These are phyloP conservation scores for Petasospora fabianii DNA, from an alignment of 1,139 yeast species.

Conservation along the genomic window DNA sequence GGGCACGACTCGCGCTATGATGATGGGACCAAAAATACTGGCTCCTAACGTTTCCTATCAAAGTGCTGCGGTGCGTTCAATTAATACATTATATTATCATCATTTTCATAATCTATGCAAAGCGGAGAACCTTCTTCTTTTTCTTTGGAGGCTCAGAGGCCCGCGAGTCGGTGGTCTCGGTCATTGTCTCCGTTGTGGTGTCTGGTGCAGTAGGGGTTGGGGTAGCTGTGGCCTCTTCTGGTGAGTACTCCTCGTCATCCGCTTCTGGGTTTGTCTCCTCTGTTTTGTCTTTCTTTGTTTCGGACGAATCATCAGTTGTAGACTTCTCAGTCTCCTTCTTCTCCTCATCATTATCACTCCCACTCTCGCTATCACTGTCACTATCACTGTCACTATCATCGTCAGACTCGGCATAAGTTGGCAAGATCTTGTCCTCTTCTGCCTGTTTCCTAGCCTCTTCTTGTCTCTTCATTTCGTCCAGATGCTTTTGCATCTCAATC, in stretches of 20 bases:
- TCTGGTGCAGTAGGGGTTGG: not conserved
- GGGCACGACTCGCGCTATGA: no score
- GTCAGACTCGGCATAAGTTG: conserved; percentile 23
- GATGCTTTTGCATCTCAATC: conserved; percentile 15
- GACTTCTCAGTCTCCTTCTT: not conserved
- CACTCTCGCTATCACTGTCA: conserved; percentile 8
- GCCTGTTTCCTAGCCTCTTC: conserved; percentile 16
- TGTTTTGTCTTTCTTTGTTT: not conserved
- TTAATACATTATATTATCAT: no score
- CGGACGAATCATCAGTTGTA: not conserved
- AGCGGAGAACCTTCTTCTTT: conserved; percentile 4
- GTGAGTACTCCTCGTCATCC: not conserved
- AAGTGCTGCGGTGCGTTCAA: no score
- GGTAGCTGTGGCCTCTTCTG: not conserved
- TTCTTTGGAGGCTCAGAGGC: not conserved
- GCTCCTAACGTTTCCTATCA: no score
- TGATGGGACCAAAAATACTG: no score
- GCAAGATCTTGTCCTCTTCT: conserved; percentile 21
- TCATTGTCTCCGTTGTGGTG: not conserved
- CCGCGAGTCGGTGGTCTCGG: not conserved
- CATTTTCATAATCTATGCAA: not conserved
- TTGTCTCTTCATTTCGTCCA: conserved; percentile 17
- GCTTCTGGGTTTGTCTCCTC: not conserved
- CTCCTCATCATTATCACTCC: conserved; percentile 1
- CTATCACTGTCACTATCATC: conserved; percentile 10